Evolutionary conservation across 1,284 basidiomycete genomes (phyloP).

Genomic region (Irpex lacteus): DNA sequence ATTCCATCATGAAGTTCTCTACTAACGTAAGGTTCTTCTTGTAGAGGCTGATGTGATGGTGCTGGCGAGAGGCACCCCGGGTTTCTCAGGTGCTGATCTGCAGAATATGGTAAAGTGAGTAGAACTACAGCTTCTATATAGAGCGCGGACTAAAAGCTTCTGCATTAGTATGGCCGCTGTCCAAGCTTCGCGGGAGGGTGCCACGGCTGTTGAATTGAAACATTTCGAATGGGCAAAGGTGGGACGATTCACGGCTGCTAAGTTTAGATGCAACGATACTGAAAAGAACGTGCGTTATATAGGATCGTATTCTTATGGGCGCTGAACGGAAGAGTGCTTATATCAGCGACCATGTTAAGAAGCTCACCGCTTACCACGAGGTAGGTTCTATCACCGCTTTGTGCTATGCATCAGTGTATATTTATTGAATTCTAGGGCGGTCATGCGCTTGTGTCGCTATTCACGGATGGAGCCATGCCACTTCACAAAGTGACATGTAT

Average conservation of each 20-base stretch:
- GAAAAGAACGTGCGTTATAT: constrained; percentile 5
- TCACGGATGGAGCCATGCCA: constrained; percentile 91
- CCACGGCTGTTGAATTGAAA: constrained; percentile 65
- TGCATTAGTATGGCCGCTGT: constrained; percentile 78
- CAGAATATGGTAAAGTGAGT: constrained; percentile 91
- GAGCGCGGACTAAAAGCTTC: neutral
- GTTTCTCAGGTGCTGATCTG: constrained; percentile 90
- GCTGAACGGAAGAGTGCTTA: constrained; percentile 87
- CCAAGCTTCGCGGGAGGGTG: constrained; percentile 84
- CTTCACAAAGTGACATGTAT: constrained; percentile 96
- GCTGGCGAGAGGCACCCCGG: constrained; percentile 87
- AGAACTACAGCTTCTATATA: constrained; percentile 12
- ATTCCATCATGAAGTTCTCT: neutral
- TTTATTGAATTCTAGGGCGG: constrained; percentile 59
- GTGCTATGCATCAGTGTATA: constrained; percentile 7
- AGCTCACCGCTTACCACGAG: constrained; percentile 94
- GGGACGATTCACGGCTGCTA: constrained; percentile 14
- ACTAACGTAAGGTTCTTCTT: neutral
- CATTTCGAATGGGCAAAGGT: constrained; percentile 98
- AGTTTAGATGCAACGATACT: neutral
- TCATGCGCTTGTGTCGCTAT: constrained; percentile 87
- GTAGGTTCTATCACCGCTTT: constrained; percentile 31
- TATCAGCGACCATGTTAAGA: constrained; percentile 82
- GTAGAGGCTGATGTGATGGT: constrained; percentile 79
- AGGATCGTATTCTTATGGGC: constrained; percentile 94